phyloP scores from a whole-genome alignment of 805 yeast genomes.

The Kuraishia floccosa region DNA sequence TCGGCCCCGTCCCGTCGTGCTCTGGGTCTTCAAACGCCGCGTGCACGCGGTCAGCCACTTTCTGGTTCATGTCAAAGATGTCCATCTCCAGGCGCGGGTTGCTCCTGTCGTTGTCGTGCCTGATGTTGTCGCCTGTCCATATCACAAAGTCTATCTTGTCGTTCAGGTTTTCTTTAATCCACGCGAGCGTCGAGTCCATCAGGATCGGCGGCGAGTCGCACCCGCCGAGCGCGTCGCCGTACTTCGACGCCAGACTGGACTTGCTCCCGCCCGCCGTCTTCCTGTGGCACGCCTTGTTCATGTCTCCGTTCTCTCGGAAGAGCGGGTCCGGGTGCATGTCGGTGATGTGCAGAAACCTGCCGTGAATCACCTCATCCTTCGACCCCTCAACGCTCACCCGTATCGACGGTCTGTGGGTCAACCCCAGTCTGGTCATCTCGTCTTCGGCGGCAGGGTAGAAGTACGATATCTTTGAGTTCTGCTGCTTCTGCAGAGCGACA shows the following conservation, averaged over 20 bases:
- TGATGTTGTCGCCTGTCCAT: slow-evolving; percentile 86
- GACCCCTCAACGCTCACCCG: not conserved
- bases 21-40: slow-evolving; percentile 38
- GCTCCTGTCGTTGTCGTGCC: slow-evolving; percentile 73
- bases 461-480: no score
- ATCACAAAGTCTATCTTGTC: slow-evolving; percentile 78
- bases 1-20: slow-evolving; percentile 17
- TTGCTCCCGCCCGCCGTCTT: slow-evolving; percentile 14
- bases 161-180: slow-evolving; percentile 52
- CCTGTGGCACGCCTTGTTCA: slow-evolving; percentile 46
- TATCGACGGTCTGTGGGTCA: not conserved
- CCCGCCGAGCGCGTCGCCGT: slow-evolving; percentile 66
- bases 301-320: slow-evolving; percentile 40
- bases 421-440: not conserved
- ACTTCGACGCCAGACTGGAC: slow-evolving; percentile 44
- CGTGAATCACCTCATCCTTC: slow-evolving; percentile 41
- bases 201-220: slow-evolving; percentile 67
- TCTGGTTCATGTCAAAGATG: slow-evolving; percentile 58
- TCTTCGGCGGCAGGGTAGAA: no score
- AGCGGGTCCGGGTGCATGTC: slow-evolving; percentile 79
- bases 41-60: slow-evolving; percentile 40
- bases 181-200: slow-evolving; percentile 49
- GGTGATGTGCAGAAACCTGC: slow-evolving; percentile 76
- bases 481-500: no score
- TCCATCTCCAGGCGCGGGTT: slow-evolving; percentile 65